Evolutionary conservation across 73 alveolate genomes (phyloP).

Genomic region (Durusdinium trenchii): DNA sequence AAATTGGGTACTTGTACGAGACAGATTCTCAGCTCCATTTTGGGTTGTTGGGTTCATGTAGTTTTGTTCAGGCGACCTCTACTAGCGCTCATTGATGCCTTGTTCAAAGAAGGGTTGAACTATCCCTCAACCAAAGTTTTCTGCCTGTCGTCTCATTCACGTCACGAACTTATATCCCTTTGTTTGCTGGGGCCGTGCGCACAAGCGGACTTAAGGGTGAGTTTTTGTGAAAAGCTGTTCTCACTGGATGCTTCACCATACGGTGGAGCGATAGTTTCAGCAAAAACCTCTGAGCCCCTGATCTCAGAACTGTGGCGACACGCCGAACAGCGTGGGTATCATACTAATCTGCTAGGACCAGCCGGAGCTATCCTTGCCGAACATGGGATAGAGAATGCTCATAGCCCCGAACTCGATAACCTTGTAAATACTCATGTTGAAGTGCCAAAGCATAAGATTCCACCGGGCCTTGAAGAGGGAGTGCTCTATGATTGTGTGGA

Average conservation of each 20-base stretch:
- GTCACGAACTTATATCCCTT: not conserved
- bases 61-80: constrained; percentile 4
- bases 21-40: not conserved
- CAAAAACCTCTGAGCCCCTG: not conserved
- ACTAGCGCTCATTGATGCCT: not conserved
- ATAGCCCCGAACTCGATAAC: not conserved
- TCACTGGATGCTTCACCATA: not conserved
- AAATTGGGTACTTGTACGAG: not conserved
- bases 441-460: not conserved
- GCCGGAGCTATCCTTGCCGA: not conserved
- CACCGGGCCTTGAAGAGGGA: not conserved
- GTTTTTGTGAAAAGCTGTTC: not conserved
- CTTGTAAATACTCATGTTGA: not conserved
- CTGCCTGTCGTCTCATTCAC: not conserved
- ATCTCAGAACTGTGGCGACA: not conserved
- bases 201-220: not conserved
- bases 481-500: not conserved
- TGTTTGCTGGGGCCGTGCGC: not conserved
- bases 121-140: not conserved
- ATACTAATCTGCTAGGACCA: not conserved
- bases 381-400: not conserved
- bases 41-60: constrained; percentile 38
- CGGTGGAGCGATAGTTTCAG: not conserved
- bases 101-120: not conserved
- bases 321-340: not conserved